These are phyloP conservation scores for Neospora caninum DNA, from an alignment of 169 alveolate species.

Conservation along the genomic window DNA sequence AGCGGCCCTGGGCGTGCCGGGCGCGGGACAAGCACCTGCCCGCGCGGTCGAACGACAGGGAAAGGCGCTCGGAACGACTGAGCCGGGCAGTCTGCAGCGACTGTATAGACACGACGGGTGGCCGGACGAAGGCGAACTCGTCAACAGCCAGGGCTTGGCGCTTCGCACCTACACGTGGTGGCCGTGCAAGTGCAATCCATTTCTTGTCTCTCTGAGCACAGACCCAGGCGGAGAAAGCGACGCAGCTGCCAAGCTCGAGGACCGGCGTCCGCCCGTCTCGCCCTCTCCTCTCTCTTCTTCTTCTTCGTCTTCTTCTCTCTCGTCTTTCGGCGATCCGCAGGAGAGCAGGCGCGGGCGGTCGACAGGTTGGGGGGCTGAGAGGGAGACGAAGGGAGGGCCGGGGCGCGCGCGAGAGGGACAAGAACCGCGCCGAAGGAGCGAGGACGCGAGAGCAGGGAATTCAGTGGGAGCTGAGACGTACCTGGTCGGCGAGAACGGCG, in stretches of 20 bases:
- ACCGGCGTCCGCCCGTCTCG: not conserved
- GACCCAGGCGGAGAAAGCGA: too few species aligned
- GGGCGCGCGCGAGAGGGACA: too few species aligned
- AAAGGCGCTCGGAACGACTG: not conserved
- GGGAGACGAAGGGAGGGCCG: too few species aligned
- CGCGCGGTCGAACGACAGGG: not conserved
- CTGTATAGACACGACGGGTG: slow-evolving; percentile 44
- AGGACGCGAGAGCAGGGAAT: not conserved
- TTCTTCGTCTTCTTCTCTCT: too few species aligned
- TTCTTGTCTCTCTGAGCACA: not conserved
- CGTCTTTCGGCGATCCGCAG: too few species aligned
- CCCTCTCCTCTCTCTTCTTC: not conserved
- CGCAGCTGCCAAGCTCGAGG: not conserved
- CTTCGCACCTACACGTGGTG: slow-evolving; percentile 52
- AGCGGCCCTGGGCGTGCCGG: not conserved
- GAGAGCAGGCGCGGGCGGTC: too few species aligned
- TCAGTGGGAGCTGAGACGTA: not conserved
- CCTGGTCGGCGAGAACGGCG: not conserved
- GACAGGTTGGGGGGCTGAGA: too few species aligned
- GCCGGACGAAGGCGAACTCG: slow-evolving; percentile 34
- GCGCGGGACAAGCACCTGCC: not conserved
- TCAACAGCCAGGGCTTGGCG: slow-evolving; percentile 16
- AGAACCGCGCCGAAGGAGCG: not conserved
- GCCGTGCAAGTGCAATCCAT: slow-evolving; percentile 31
- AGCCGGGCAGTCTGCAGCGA: not conserved